Base-by-base conservation (phyloP, 345 rosid species). In the Cardiospermum halicacabum region DNA sequence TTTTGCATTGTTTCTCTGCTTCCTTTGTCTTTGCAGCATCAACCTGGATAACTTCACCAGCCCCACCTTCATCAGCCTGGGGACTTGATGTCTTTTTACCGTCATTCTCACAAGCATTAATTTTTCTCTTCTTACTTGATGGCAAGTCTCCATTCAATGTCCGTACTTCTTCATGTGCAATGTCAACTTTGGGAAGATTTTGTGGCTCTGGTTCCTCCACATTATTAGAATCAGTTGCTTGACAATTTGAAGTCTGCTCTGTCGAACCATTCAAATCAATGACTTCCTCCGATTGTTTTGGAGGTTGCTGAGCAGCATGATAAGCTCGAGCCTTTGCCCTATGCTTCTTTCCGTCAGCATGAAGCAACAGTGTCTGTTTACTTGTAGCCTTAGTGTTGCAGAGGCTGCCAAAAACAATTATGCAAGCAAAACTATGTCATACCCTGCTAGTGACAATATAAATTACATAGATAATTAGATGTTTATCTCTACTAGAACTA, bases 261-360 rank as follows among this genome's bases (percentile, higher is more conserved):
- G 13, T 10, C 11, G 78, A 65, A 69, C 56, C 78, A 59, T 72
- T 72, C 19, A 66, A 12, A 49, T 76, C 82, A 15, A 67, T 69
- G 45, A 58, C 65, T 50, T 71, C 80, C 64, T 70, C 87, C 3
- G 60, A 69, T 62, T 67, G 79, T 36, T 78, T 75, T 70, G 77
- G 69, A 69, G 72, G 84, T 49, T 79, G 86, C 51, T 75, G 82
- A 40, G 81, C 72, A 45, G 89, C 83, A 80, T 85, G 90, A 66
- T 80, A 71, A 26, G 88, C 94, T 55, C 86, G 78, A 25, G 89
- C 96, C 75, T 88, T 90, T 26, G 77, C 85, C 72, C 82, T 62
- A 68, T 92, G 98, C 81, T 88, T 92, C 85, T 92, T 92, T 56
- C 98, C 98, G 30, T 92, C 96, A 5, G 97, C 97, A 80, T 90